A percentile compares a stretch with the other conserved stretches of the same genome.
These are phyloP conservation scores for Oenanthe sinensis DNA, from an alignment of 129 eudicot genomes.

Conservation along the genomic window DNA sequence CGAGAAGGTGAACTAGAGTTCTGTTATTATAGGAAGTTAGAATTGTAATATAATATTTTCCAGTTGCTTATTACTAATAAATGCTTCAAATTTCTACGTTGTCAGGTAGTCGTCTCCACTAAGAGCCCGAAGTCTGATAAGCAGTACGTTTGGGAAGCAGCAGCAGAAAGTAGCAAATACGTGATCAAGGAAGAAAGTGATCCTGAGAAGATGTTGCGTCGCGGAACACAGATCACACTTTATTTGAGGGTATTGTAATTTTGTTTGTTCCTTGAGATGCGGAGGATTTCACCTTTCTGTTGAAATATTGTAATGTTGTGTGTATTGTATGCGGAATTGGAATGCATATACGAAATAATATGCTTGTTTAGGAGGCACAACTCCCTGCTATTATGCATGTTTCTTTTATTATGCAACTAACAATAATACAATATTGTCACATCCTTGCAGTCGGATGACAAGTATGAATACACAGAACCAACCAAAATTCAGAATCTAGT, in stretches of 20 bases:
- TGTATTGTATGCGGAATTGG: background rate
- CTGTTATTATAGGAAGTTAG: background rate
- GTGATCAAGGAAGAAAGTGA: slow-evolving; percentile 75
- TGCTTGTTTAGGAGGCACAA: background rate
- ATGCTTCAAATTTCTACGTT: background rate
- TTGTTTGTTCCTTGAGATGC: background rate
- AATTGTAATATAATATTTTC: background rate
- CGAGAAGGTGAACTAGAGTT: slow-evolving; percentile 43
- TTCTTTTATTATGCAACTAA: background rate
- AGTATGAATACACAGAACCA: slow-evolving; percentile 89
- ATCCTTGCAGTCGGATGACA: slow-evolving; percentile 74
- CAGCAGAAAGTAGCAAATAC: slow-evolving; percentile 76
- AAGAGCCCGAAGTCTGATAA: slow-evolving; percentile 86
- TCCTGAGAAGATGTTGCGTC: slow-evolving; percentile 59
- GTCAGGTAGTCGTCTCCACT: slow-evolving; percentile 76
- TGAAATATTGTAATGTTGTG: background rate
- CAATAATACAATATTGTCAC: no score
- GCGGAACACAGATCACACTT: slow-evolving; percentile 92
- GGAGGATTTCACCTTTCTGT: background rate
- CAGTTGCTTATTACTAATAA: background rate
- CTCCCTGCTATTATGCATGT: background rate
- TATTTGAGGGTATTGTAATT: slow-evolving; percentile 19
- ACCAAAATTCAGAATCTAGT: slow-evolving; percentile 71
- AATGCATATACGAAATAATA: background rate
- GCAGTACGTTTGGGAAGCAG: slow-evolving; percentile 88